Evolutionary conservation across 129 eudicot genomes (phyloP), one percentile per base, ranked within the genome.

Genomic region (Mikania micrantha): DNA sequence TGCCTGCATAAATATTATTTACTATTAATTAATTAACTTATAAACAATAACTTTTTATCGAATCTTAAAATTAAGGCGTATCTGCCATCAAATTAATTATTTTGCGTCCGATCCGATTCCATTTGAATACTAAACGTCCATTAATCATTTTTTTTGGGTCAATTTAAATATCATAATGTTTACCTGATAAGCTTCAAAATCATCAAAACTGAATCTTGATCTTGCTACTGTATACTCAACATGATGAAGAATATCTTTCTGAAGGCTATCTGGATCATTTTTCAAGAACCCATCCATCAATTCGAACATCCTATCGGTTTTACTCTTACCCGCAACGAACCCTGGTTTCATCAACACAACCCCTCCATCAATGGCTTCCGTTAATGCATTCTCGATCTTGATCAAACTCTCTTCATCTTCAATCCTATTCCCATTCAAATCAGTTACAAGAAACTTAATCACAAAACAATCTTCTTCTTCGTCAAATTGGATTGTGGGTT

Each of bases 181-280:
- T 13, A 83, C 88, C 85, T 83, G 85, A 44, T 83, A 83, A 73
- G 88, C 88, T 79, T 83, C 88, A 77, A 83, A 83, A 79, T 83
- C 84, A 64, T 83, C 88, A 73, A 83, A 83, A 76, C 72, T 79
- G 49, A 79, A 84, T 25, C 88, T 77, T 50, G 88, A 84, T 66
- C 88, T 65, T 17, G 83, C 85, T n/a, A 84, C 88, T 3, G 88
- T 84, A 49, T 80, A 84, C 77, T 84, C 85, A 27, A 84, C 85
- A 70, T 84, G 88, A 80, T 84, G 80, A 25, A 84, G 73, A 32
- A 84, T 77, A 54, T 80, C 80, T 58, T 84, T 77, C 28, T 83
- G 85, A 6, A 83, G 66, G 64, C 88, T 83, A 21, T 69, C 31
- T 39, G 88, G 71, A 69, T 79, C 88, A 65, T 79, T 83, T 52